phyloP scores from a whole-genome alignment of 2,329 filamentous ascomycete genomes.

The Colletotrichum noveboracense region DNA sequence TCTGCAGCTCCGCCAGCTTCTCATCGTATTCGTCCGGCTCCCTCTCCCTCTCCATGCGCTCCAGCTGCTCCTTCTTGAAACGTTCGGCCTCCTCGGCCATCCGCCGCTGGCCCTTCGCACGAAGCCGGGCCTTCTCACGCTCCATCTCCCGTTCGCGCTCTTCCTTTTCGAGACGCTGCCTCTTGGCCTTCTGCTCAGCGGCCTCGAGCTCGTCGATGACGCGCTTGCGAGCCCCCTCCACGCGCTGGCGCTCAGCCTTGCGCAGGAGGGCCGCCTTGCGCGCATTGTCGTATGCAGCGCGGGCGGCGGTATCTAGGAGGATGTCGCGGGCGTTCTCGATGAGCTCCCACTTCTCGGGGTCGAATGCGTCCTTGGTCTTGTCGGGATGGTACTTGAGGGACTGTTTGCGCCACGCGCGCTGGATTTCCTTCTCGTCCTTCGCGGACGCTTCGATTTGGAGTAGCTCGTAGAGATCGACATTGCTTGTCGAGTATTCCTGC shows the following conservation, averaged over 20 bases:
- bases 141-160: slow-evolving; percentile 39
- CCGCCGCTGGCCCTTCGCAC: slow-evolving; percentile 37
- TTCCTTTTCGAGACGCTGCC: slow-evolving; percentile 56
- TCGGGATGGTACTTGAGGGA: slow-evolving; percentile 94
- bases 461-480: slow-evolving; percentile 79
- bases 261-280: slow-evolving; percentile 74
- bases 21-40: slow-evolving; percentile 34
- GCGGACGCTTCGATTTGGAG: slow-evolving; percentile 67
- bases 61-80: slow-evolving; percentile 36
- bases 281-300: slow-evolving; percentile 79
- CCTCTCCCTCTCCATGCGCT: slow-evolving; percentile 30
- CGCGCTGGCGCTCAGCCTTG: slow-evolving; percentile 72
- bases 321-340: slow-evolving; percentile 88
- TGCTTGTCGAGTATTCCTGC: slow-evolving; percentile 64
- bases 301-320: slow-evolving; percentile 72
- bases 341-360: slow-evolving; percentile 82
- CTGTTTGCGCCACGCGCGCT: slow-evolving; percentile 82
- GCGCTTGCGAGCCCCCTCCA: slow-evolving; percentile 73
- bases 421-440: slow-evolving; percentile 74
- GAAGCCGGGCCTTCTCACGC: slow-evolving; percentile 40
- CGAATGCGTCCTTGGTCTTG: slow-evolving; percentile 78
- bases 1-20: slow-evolving; percentile 23
- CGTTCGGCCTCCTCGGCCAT: slow-evolving; percentile 43
- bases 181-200: slow-evolving; percentile 71
- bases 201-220: slow-evolving; percentile 89